Conservation (phyloP, 1,284 basidiomycete genomes). For the Boletus mariae region DNA sequence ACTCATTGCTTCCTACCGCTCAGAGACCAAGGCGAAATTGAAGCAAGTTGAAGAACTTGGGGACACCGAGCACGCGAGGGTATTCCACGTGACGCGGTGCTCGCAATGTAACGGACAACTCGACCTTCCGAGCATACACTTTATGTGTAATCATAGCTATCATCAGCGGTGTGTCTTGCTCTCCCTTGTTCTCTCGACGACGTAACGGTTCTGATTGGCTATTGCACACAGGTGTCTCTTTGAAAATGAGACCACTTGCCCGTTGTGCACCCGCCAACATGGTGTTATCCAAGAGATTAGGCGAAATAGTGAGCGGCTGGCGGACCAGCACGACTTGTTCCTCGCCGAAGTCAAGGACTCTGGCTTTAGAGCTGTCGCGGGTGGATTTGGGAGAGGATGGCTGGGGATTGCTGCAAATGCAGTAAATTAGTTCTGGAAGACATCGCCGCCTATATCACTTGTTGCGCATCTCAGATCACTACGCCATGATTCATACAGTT, state of each 20-base stretch:
- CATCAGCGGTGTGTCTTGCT: conserved; percentile 70
- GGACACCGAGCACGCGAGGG: conserved; percentile 71
- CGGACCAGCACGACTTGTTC: conserved; percentile 88
- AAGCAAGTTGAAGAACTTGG: conserved; percentile 80
- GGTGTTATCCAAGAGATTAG: conserved; percentile 87
- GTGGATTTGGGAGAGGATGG: conserved; percentile 75
- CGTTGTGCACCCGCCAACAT: conserved; percentile 81
- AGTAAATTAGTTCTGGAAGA: neutral
- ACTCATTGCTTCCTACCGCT: conserved; percentile 81
- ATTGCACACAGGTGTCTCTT: conserved; percentile 60
- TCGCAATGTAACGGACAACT: conserved; percentile 84
- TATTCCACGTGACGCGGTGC: conserved; percentile 94
- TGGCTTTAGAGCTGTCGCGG: conserved; percentile 79
- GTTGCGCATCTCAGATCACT: neutral
- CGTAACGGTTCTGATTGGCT: neutral
- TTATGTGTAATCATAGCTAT: conserved; percentile 98
- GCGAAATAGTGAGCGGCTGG: conserved; percentile 77
- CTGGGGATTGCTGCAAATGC: conserved; percentile 42
- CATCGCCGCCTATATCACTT: neutral
- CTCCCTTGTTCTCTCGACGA: neutral
- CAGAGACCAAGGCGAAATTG: conserved; percentile 79
- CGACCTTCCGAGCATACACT: conserved; percentile 91
- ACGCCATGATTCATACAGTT: neutral
- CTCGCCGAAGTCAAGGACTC: conserved; percentile 79
- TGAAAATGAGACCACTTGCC: conserved; percentile 87